A percentile compares a stretch with the other conserved stretches of the same genome.
These are phyloP conservation scores for Leptoxyphium fumago DNA, from an alignment of 2,329 filamentous ascomycete species.

Conservation along the genomic window DNA sequence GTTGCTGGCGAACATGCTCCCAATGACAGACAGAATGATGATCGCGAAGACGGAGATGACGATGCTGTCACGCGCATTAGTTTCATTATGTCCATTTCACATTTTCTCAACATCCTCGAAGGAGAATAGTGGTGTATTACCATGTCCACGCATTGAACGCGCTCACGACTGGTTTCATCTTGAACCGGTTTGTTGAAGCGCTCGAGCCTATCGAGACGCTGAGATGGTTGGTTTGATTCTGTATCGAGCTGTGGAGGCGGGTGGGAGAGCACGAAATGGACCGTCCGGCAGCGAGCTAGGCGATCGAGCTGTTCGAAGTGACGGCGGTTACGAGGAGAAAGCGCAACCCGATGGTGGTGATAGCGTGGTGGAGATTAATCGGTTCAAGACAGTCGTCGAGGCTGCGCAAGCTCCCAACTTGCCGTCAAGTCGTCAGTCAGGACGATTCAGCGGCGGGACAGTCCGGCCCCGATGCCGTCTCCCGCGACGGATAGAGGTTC, in stretches of 20 bases:
- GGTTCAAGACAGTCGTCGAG: no score
- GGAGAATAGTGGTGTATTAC: conserved; percentile 34
- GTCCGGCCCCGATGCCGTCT: no score
- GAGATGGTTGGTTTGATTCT: conserved; percentile 23
- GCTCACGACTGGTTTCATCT: conserved; percentile 88
- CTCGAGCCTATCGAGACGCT: no score
- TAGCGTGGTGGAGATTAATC: no score
- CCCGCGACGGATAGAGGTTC: no score
- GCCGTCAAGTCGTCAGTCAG: no score
- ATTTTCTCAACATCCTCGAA: conserved; percentile 53
- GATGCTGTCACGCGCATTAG: conserved; percentile 39
- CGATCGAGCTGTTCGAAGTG: conserved; percentile 4
- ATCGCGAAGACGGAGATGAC: conserved; percentile 51
- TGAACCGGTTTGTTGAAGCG: background rate
- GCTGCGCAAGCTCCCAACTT: no score
- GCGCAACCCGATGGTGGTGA: conserved; percentile 5
- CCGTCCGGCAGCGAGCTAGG: conserved; percentile 1
- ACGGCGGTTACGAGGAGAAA: conserved; percentile 1
- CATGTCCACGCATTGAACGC: conserved; percentile 91
- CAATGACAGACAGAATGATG: conserved; percentile 49
- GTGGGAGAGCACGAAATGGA: background rate
- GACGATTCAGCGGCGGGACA: no score
- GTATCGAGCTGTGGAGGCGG: conserved; percentile 1
- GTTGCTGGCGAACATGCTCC: conserved; percentile 57
- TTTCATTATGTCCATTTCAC: conserved; percentile 20